Conservation (phyloP, 2,329 filamentous ascomycete species). For the Chalaropsis ovoidea region DNA sequence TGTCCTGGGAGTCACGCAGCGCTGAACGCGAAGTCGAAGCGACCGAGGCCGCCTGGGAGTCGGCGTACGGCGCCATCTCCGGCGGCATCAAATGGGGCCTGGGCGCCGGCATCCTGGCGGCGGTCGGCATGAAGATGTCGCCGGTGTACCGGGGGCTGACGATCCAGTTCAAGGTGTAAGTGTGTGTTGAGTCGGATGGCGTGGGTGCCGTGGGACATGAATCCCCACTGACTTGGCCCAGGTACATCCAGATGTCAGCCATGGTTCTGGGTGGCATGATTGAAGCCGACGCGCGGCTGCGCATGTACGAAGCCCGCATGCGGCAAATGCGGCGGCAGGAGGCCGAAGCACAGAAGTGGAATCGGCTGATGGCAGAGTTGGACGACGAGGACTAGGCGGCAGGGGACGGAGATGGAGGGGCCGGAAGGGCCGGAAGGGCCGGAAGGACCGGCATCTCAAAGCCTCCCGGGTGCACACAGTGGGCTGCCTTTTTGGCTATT, state of each 20-base stretch:
- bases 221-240: constrained; percentile 31
- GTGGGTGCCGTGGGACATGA: not conserved
- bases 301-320: constrained; percentile 55
- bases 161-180: constrained; percentile 68
- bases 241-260: constrained; percentile 73
- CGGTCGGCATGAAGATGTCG: constrained; percentile 52
- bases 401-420: not conserved
- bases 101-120: constrained; percentile 52
- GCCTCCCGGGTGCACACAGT: not conserved
- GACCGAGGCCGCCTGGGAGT: constrained; percentile 60
- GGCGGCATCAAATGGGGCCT: constrained; percentile 65
- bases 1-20: constrained; percentile 21
- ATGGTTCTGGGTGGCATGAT: constrained; percentile 73
- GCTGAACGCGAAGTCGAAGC: constrained; percentile 50
- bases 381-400: constrained; percentile 36
- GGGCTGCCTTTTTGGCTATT: not conserved
- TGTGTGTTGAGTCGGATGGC: constrained; percentile 21
- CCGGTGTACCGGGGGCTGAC: constrained; percentile 64
- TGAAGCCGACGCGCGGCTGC: constrained; percentile 60
- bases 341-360: constrained; percentile 58
- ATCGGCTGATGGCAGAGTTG: constrained; percentile 53
- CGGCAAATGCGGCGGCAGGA: constrained; percentile 54
- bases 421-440: not conserved
- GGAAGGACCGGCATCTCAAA: too few relatives aligned
- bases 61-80: constrained; percentile 52